These are phyloP conservation scores for Penicillium sp. DNA, from an alignment of 2,329 filamentous ascomycete species.

Conservation along the genomic window DNA sequence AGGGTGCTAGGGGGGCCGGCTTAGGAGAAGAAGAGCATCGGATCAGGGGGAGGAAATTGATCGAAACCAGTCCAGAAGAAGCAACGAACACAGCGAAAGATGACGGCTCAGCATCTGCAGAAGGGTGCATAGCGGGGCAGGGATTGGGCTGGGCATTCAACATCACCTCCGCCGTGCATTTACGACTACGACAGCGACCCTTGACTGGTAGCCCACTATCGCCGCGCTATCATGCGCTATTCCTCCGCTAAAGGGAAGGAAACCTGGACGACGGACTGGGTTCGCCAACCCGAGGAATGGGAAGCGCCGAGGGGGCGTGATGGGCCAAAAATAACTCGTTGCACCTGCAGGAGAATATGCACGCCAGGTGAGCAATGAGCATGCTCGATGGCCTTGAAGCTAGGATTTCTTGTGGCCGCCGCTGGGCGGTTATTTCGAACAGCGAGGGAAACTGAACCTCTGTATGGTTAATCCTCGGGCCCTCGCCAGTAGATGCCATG, in stretches of 20 bases:
- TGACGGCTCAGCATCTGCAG: slow-evolving; percentile 19
- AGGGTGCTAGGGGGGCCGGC: neutral
- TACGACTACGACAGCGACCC: slow-evolving; percentile 1
- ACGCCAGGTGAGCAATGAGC: slow-evolving; percentile 22
- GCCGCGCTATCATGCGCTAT: neutral
- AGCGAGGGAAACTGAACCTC: neutral
- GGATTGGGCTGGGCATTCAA: neutral
- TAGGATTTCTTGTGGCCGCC: neutral
- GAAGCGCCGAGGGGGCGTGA: slow-evolving; percentile 23
- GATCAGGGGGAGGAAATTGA: neutral
- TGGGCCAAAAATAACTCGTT: slow-evolving; percentile 28
- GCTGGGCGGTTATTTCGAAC: slow-evolving; percentile 6
- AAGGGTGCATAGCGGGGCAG: slow-evolving; percentile 21
- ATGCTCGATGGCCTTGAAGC: slow-evolving; percentile 3
- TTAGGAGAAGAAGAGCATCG: neutral
- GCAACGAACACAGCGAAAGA: neutral
- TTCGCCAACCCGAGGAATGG: slow-evolving; percentile 1
- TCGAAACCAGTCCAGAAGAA: slow-evolving; percentile 3
- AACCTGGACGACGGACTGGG: neutral
- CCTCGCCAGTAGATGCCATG: neutral
- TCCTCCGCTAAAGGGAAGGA: neutral
- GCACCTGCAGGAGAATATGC: slow-evolving; percentile 28
- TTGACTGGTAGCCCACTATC: neutral
- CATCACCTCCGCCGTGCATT: neutral
- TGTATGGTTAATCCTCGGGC: neutral